Conservation (phyloP, 371 early-diverging fungal genomes). For the Hamiltosporidium tvaerminnensis region DNA sequence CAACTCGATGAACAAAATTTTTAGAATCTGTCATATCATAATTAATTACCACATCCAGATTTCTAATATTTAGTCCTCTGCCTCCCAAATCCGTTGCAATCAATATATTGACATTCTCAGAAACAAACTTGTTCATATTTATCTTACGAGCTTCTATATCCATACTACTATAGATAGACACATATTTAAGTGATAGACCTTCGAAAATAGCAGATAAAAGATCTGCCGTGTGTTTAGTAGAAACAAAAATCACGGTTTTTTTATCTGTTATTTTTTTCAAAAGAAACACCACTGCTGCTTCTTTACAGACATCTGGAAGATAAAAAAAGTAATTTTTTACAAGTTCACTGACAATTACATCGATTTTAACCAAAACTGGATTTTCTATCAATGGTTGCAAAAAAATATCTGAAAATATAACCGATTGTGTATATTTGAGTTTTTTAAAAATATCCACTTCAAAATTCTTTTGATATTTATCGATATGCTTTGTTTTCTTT, state of each 20-base stretch:
- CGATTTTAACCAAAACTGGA: conserved; percentile 27
- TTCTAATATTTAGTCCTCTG: conserved; percentile 91
- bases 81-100: conserved; percentile 97
- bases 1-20: conserved; percentile 51
- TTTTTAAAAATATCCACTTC: no score
- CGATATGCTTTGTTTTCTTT: no score
- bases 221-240: conserved; percentile 35
- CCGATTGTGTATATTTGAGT: no score
- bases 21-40: conserved; percentile 61
- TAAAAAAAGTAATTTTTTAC: conserved; percentile 34
- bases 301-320: conserved; percentile 31
- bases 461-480: no score
- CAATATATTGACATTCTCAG: conserved; percentile 71
- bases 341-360: conserved; percentile 28
- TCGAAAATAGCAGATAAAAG: conserved; percentile 12
- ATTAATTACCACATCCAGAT: conserved; percentile 77
- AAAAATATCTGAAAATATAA: no score
- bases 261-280: conserved; percentile 10
- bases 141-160: conserved; percentile 10
- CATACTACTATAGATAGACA: conserved; percentile 35
- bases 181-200: conserved; percentile 13
- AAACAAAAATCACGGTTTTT: conserved; percentile 37
- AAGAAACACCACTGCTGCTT: conserved; percentile 21
- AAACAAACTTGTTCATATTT: conserved; percentile 58
- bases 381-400: conserved; percentile 8